Conservation (phyloP, 768 basidiomycete genomes). For the Pisolithus sp. region DNA sequence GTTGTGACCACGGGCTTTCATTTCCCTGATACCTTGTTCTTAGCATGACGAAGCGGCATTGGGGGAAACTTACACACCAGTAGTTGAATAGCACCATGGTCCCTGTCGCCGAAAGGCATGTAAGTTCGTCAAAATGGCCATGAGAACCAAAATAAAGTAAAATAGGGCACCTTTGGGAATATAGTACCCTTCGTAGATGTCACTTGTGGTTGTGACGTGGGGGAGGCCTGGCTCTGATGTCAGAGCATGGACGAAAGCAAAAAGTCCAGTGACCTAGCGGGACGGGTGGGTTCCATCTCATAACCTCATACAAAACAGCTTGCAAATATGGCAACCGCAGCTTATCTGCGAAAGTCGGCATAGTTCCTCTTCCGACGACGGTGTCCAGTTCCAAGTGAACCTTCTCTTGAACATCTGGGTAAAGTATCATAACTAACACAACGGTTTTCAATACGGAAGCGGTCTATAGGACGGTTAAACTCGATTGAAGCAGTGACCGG, state of each 20-base stretch:
- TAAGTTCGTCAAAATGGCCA: no score
- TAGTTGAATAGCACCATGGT: not conserved
- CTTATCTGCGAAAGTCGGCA: slow-evolving; percentile 21
- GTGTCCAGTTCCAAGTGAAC: slow-evolving; percentile 23
- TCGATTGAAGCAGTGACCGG: not conserved
- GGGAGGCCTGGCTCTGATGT: not conserved
- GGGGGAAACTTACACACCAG: not conserved
- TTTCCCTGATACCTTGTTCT: not conserved
- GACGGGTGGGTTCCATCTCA: slow-evolving; percentile 15
- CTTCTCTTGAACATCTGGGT: slow-evolving; percentile 20
- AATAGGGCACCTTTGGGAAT: slow-evolving; percentile 14
- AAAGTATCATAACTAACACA: slow-evolving; percentile 20
- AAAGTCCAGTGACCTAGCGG: slow-evolving; percentile 4
- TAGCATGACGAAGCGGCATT: not conserved
- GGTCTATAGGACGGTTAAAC: slow-evolving; percentile 5
- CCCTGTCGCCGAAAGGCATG: not conserved
- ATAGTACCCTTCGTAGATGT: slow-evolving; percentile 14
- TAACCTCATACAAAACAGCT: slow-evolving; percentile 18
- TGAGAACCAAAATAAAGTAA: not conserved
- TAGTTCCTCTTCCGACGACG: slow-evolving; percentile 14
- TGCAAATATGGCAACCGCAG: slow-evolving; percentile 20
- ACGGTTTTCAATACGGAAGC: slow-evolving; percentile 11
- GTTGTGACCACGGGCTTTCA: not conserved
- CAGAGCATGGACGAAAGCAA: not conserved
- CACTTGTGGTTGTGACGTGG: slow-evolving; percentile 4